A percentile compares a stretch with the other conserved stretches of the same genome.
These are phyloP conservation scores for Solanum bulbocastanum DNA, from an alignment of 257 asterid genomes.

Conservation along the genomic window DNA sequence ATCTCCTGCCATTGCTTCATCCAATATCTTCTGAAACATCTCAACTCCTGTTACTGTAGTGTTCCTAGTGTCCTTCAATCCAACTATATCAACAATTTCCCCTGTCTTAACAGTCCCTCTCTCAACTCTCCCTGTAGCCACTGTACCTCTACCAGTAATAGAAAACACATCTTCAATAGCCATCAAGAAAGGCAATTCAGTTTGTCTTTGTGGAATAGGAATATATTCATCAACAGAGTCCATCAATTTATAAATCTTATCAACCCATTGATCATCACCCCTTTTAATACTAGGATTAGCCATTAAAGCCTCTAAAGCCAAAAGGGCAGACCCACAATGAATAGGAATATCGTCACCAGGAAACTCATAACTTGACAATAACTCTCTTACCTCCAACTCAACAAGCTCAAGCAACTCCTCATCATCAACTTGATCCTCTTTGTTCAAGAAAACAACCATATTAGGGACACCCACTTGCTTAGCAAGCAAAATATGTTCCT, in stretches of 20 bases:
- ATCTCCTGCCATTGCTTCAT: constrained; percentile 94
- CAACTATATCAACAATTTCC: constrained; percentile 72
- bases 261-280: constrained; percentile 89
- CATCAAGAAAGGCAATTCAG: constrained; percentile 76
- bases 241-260: constrained; percentile 69
- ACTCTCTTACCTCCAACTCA: constrained; percentile 86
- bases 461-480: constrained; percentile 40
- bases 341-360: constrained; percentile 94
- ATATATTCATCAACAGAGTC: constrained; percentile 79
- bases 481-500: constrained; percentile 23
- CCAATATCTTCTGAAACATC: constrained; percentile 88
- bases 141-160: constrained; percentile 92
- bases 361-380: constrained; percentile 70
- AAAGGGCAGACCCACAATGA: constrained; percentile 70
- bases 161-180: constrained; percentile 91
- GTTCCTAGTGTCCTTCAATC: constrained; percentile 59
- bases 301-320: constrained; percentile 75
- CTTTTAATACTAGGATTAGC: constrained; percentile 63
- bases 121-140: constrained; percentile 91
- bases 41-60: constrained; percentile 91
- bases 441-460: constrained; percentile 85
- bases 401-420: constrained; percentile 84
- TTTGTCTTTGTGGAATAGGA: constrained; percentile 80
- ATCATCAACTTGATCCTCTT: constrained; percentile 90
- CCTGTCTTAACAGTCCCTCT: constrained; percentile 71